These are phyloP conservation scores for Leptodermis oblonga DNA, from an alignment of 257 asterid genomes.

Conservation along the genomic window DNA sequence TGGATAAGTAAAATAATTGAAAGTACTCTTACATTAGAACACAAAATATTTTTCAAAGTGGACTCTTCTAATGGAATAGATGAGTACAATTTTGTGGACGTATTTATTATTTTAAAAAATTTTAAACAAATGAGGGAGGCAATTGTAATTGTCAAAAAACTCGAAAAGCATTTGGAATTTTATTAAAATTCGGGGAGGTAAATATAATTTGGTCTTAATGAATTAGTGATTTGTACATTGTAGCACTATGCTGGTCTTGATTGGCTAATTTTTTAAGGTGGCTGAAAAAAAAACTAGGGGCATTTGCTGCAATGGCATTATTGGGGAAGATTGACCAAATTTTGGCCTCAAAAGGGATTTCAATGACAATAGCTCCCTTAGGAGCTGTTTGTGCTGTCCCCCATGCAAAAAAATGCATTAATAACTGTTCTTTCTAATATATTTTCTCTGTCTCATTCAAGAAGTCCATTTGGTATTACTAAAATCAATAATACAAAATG, in stretches of 20 bases:
- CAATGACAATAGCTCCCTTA: slow-evolving; percentile 80
- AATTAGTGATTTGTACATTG: background rate
- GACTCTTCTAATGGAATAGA: too few relatives aligned
- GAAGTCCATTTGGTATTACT: background rate
- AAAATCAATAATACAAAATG: background rate
- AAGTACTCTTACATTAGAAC: too few relatives aligned
- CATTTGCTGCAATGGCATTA: slow-evolving; percentile 92
- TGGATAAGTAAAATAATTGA: too few relatives aligned
- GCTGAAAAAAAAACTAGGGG: slow-evolving; percentile 55
- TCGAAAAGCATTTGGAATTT: too few relatives aligned
- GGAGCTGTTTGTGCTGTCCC: slow-evolving; percentile 97
- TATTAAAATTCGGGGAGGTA: too few relatives aligned
- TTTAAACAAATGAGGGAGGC: too few relatives aligned
- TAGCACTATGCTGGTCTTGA: background rate
- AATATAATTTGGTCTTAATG: too few relatives aligned
- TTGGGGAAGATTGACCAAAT: slow-evolving; percentile 81
- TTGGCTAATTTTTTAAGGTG: background rate
- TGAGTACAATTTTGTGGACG: too few relatives aligned
- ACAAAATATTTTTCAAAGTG: too few relatives aligned
- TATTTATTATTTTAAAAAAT: too few relatives aligned
- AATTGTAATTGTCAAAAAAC: too few relatives aligned
- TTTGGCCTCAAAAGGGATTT: slow-evolving; percentile 70
- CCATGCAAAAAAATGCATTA: slow-evolving; percentile 61
- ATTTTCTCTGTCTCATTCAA: background rate
- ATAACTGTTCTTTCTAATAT: background rate